A percentile compares a stretch with the other conserved stretches of the same genome.
Evolutionary conservation across 2,329 filamentous ascomycete genomes (phyloP).

Genomic region (Lachnellula cervina): DNA sequence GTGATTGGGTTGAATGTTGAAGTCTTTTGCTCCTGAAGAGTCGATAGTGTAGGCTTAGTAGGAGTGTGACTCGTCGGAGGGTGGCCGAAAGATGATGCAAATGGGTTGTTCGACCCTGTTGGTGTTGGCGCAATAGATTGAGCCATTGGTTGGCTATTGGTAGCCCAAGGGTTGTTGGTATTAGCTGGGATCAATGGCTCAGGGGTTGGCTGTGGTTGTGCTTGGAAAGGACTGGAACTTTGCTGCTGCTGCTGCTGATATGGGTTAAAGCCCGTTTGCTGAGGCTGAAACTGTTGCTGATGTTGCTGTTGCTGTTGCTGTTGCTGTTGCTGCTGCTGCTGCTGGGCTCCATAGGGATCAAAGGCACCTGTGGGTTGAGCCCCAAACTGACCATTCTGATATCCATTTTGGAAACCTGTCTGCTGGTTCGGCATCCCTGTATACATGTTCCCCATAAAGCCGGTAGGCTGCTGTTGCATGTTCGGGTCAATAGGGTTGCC

Average conservation of each 20-base stretch:
- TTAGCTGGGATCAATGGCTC: slow-evolving; percentile 67
- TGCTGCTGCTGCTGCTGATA: slow-evolving; percentile 40
- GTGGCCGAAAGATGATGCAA: slow-evolving; percentile 68
- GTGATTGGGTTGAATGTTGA: slow-evolving; percentile 55
- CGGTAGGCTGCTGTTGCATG: slow-evolving; percentile 76
- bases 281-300: slow-evolving; percentile 32
- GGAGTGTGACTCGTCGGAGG: slow-evolving; percentile 49
- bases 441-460: slow-evolving; percentile 56
- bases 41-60: slow-evolving; percentile 65
- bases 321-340: slow-evolving; percentile 29
- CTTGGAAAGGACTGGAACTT: slow-evolving; percentile 32
- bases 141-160: slow-evolving; percentile 50
- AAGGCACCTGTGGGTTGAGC: slow-evolving; percentile 61
- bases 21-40: slow-evolving; percentile 79
- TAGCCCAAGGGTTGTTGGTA: slow-evolving; percentile 92
- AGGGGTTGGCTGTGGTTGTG: slow-evolving; percentile 46
- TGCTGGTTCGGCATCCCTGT: slow-evolving; percentile 47
- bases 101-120: slow-evolving; percentile 97
- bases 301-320: slow-evolving; percentile 16
- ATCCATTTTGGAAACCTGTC: slow-evolving; percentile 66
- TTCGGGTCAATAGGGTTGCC: slow-evolving; percentile 84
- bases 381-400: slow-evolving; percentile 58
- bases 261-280: slow-evolving; percentile 51
- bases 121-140: slow-evolving; percentile 72
- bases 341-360: slow-evolving; percentile 62